Conservation (phyloP, 768 basidiomycete genomes). For the Termitomyces sp. region DNA sequence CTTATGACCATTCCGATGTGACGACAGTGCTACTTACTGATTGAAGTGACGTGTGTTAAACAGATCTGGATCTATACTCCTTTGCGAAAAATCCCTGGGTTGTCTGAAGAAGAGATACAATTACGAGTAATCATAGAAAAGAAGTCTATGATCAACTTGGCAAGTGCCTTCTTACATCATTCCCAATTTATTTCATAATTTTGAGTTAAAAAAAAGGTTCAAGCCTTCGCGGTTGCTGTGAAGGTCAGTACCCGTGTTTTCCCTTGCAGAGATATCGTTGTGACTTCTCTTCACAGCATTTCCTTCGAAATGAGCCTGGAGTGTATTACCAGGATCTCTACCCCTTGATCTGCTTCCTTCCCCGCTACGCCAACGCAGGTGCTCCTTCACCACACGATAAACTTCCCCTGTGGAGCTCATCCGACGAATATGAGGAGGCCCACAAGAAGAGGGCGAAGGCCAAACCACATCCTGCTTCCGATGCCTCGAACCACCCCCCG, state of each 20-base stretch:
- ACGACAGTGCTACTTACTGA: too few species aligned
- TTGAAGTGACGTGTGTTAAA: not conserved
- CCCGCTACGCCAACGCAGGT: conserved; percentile 44
- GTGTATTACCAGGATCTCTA: conserved; percentile 70
- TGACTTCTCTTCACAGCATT: conserved; percentile 37
- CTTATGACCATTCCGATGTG: not conserved
- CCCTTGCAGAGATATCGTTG: not conserved
- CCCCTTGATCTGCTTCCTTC: conserved; percentile 63
- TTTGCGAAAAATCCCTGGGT: conserved; percentile 29
- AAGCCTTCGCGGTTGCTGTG: conserved; percentile 64
- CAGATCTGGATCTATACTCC: conserved; percentile 59
- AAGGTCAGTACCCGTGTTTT: conserved; percentile 39
- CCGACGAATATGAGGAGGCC: conserved; percentile 24
- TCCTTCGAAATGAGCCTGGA: conserved; percentile 38
- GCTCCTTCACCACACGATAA: conserved; percentile 33
- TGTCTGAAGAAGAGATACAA: conserved; percentile 23
- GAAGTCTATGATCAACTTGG: conserved; percentile 69
- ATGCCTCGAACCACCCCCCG: conserved; percentile 8
- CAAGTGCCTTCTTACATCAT: conserved; percentile 20
- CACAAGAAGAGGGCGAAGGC: not conserved
- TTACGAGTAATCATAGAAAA: conserved; percentile 62
- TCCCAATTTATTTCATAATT: not conserved
- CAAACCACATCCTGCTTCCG: conserved; percentile 4
- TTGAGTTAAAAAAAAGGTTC: conserved; percentile 35
- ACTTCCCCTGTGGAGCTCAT: conserved; percentile 55